These are phyloP conservation scores for Wickerhamiella alocasiicola DNA, from an alignment of 805 yeast genomes.

Conservation along the genomic window DNA sequence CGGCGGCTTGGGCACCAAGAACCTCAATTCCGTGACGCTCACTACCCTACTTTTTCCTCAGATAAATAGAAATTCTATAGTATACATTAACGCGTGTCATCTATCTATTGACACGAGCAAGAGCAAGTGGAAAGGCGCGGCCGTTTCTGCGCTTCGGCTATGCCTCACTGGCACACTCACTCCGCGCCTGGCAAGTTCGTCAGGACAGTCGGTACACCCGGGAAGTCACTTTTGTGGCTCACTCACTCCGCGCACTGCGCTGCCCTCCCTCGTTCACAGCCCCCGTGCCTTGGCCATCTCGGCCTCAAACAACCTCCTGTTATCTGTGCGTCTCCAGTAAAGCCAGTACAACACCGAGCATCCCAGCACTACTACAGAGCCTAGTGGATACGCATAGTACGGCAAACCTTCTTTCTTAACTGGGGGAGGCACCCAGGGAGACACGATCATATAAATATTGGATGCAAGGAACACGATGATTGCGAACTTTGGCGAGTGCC, in stretches of 20 bases:
- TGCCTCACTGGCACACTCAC: too few species aligned
- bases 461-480: constrained; percentile 33
- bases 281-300: constrained; percentile 3
- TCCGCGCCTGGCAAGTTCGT: too few species aligned
- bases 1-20: too few species aligned
- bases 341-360: constrained; percentile 35
- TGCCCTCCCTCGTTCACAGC: not conserved
- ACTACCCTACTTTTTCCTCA: too few species aligned
- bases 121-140: too few species aligned
- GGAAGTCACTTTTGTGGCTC: not conserved
- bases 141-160: too few species aligned
- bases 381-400: constrained; percentile 45
- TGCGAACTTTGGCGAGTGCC: constrained; percentile 24
- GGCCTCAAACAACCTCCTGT: constrained; percentile 17
- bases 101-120: too few species aligned
- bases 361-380: constrained; percentile 36
- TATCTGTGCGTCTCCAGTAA: constrained; percentile 28
- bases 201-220: too few species aligned
- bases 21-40: too few species aligned
- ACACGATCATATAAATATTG: constrained; percentile 39
- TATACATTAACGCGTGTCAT: too few species aligned
- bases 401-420: constrained; percentile 31
- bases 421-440: constrained; percentile 49
- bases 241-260: not conserved
- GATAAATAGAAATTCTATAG: too few species aligned